Evolutionary conservation across 2,329 filamentous ascomycete species (phyloP).

Genomic region (Aspergillus ibericus): DNA sequence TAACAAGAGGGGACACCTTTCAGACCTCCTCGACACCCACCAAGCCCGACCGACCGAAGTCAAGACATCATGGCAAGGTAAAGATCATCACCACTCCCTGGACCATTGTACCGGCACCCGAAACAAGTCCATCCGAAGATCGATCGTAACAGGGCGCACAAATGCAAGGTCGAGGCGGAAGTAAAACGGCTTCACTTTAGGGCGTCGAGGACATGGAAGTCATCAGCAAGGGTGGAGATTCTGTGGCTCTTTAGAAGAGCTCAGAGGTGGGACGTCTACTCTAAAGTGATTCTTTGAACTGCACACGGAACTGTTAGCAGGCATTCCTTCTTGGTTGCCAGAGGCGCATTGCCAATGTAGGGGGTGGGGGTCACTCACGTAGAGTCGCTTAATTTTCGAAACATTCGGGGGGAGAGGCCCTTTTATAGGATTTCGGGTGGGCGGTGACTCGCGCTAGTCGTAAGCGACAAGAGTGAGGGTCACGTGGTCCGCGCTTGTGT

Average conservation of each 20-base stretch:
- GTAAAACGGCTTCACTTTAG: slow-evolving; percentile 77
- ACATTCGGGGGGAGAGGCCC: slow-evolving; percentile 16
- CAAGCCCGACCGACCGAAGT: slow-evolving; percentile 74
- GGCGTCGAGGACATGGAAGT: slow-evolving; percentile 77
- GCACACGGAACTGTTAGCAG: slow-evolving; percentile 25
- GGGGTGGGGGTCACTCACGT: slow-evolving; percentile 36
- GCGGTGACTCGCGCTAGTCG: slow-evolving; percentile 18
- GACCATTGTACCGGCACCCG: slow-evolving; percentile 54
- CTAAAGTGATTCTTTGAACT: slow-evolving; percentile 90
- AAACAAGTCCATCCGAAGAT: slow-evolving; percentile 29
- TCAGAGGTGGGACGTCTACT: slow-evolving; percentile 90
- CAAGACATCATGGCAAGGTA: slow-evolving; percentile 68
- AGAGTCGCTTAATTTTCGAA: slow-evolving; percentile 47
- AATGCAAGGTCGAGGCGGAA: slow-evolving; percentile 41
- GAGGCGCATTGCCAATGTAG: slow-evolving; percentile 18
- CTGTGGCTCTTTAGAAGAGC: slow-evolving; percentile 90
- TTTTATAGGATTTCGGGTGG: slow-evolving; percentile 30
- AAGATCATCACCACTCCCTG: slow-evolving; percentile 96
- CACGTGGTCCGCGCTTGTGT: too few species aligned
- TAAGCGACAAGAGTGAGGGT: slow-evolving; percentile 25
- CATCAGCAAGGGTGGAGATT: slow-evolving; percentile 93
- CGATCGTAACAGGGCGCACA: slow-evolving; percentile 16
- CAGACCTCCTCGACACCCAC: slow-evolving; percentile 89
- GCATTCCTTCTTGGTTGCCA: neutral
- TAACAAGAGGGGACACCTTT: slow-evolving; percentile 65